Percentiles rank a stretch among this genome's conserved stretches.
Evolutionary conservation across 225 moss, liverwort and hornwort species (phyloP).

Genomic region (Rhytidiadelphus loreus): DNA sequence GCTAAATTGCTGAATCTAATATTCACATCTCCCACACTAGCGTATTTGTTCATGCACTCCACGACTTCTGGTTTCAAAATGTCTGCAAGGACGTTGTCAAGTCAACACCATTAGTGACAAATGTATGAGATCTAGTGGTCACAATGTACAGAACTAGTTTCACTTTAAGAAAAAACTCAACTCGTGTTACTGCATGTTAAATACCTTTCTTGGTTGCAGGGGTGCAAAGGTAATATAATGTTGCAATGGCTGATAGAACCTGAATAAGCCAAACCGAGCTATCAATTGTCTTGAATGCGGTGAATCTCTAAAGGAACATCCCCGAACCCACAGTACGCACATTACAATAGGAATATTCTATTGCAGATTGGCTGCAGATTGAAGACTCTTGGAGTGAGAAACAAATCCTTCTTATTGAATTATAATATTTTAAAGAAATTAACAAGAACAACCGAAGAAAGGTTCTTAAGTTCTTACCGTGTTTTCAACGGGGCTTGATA

Average conservation of each 20-base stretch:
- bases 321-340: background rate
- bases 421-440: background rate
- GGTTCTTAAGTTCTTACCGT: slow-evolving; percentile 32
- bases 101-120: background rate
- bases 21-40: slow-evolving; percentile 31
- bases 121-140: background rate
- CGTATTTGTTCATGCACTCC: slow-evolving; percentile 47
- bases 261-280: background rate
- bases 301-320: background rate
- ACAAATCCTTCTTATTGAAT: background rate
- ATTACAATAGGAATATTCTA: background rate
- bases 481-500: slow-evolving; percentile 77
- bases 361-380: background rate
- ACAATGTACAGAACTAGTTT: background rate
- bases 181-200: background rate
- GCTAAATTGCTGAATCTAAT: slow-evolving; percentile 44
- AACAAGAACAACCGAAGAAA: background rate
- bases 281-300: background rate
- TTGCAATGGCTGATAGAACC: slow-evolving; percentile 55
- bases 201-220: slow-evolving; percentile 50
- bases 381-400: background rate
- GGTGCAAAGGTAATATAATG: slow-evolving; percentile 49
- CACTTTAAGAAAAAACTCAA: background rate
- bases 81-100: slow-evolving; percentile 21
- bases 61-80: slow-evolving; percentile 53